phyloP scores from a whole-genome alignment of 2,329 filamentous ascomycete genomes.

The Colletotrichum eremochloae region DNA sequence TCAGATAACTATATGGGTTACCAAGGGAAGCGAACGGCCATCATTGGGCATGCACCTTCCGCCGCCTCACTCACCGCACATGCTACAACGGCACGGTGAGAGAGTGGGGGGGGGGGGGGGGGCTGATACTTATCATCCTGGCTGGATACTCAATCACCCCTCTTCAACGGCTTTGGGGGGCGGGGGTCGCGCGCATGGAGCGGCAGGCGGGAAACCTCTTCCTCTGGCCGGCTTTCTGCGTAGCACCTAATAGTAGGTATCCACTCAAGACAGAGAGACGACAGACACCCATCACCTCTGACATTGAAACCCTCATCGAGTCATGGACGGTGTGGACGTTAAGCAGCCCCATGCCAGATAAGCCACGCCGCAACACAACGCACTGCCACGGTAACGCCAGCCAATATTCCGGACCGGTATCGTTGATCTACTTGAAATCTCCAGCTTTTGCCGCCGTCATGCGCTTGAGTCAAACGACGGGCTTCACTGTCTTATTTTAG shows the following conservation, averaged over 20 bases:
- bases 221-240: constrained; percentile 3
- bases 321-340: constrained; percentile 21
- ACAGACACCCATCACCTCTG: constrained; percentile 14
- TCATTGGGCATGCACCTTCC: constrained; percentile 15
- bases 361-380: constrained; percentile 1
- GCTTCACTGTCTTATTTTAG: constrained; percentile 19
- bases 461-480: constrained; percentile 37
- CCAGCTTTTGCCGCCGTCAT: constrained; percentile 34
- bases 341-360: constrained; percentile 14
- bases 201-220: constrained; percentile 19
- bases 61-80: constrained; percentile 18
- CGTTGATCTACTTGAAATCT: constrained; percentile 25
- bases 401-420: constrained; percentile 1
- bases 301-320: constrained; percentile 36
- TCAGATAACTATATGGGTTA: constrained; percentile 8
- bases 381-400: constrained; percentile 17
- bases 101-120: constrained; percentile 18
- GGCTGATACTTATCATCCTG: constrained; percentile 4
- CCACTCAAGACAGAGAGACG: neutral
- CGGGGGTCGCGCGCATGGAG: constrained; percentile 32
- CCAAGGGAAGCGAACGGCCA: neutral
- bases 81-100: constrained; percentile 8
- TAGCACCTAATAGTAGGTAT: neutral
- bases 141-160: neutral
- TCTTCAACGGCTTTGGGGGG: constrained; percentile 17